Evolutionary conservation across 306 rosid species (phyloP), one percentile per base, ranked within the genome.

Genomic region (Vicia villosa): DNA sequence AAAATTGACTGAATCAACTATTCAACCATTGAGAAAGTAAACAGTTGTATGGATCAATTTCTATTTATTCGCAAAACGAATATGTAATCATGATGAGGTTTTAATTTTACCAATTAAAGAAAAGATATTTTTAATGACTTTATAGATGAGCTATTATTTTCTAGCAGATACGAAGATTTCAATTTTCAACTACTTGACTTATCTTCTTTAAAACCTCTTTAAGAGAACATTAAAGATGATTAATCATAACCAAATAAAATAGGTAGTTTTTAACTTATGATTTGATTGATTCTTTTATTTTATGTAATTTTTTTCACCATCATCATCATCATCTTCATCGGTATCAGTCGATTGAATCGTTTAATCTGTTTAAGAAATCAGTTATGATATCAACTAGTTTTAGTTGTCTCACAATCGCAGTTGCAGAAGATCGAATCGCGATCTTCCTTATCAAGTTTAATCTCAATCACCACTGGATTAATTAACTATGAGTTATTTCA

Each of bases 231-330:
- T 62, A 30, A 62, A 62, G 10, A 38, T 38, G 19, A 42, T 64
- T 43, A 64, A 43, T 43, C 69, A 64, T 49, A n/a, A 24, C 37
- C 56, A 41, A 42, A 26, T 43, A 64, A 64, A 22, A 68, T 51
- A 20, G 32, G 60, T 51, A 52, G 36, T 20, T 9, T n/a, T 10
- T 54, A 21, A 32, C 16, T 69, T 55, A 43, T 5, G 66, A 36
- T 22, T 54, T 19, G 19, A 6, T 38, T 15, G 40, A 54, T 54
- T 28, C 8, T 54, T 30, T 16, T 10, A 46, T 58, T 43, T 37
- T 37, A 34, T n/a, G n/a, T n/a, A n/a, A n/a, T n/a, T n/a, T n/a
- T n/a, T n/a, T n/a, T n/a, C n/a, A n/a, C n/a, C n/a, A n/a, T n/a
- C n/a, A n/a, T n/a, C n/a, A n/a, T n/a, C n/a, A n/a, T n/a, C n/a